Conservation (phyloP, 306 rosid species). For the Vigna reflexopilosa region DNA sequence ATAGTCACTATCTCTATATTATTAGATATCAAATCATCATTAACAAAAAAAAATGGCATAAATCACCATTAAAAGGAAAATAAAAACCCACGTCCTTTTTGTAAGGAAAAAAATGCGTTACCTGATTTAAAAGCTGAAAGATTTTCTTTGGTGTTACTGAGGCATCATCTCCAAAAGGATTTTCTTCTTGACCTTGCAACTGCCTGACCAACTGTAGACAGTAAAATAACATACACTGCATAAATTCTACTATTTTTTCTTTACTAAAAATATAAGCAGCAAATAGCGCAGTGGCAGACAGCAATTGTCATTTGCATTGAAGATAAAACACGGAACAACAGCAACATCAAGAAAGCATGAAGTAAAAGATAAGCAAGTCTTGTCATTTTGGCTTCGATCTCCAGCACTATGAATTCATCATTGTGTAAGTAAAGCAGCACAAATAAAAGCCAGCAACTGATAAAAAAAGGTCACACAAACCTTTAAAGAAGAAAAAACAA, state of each 20-base stretch:
- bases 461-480: slow-evolving; percentile 54
- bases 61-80: background rate
- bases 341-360: slow-evolving; percentile 35
- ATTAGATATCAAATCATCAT: slow-evolving; percentile 28
- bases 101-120: slow-evolving; percentile 26
- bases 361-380: background rate
- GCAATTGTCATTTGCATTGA: slow-evolving; percentile 7
- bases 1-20: slow-evolving; percentile 26
- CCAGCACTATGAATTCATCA: slow-evolving; percentile 31
- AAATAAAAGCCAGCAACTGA: slow-evolving; percentile 34
- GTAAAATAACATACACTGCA: slow-evolving; percentile 38
- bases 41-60: slow-evolving; percentile 3
- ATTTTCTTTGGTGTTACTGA: slow-evolving; percentile 85
- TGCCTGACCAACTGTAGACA: slow-evolving; percentile 86
- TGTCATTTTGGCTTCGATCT: slow-evolving; percentile 19
- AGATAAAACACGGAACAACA: slow-evolving; percentile 23
- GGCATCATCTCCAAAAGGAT: slow-evolving; percentile 90
- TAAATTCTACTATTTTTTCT: slow-evolving; percentile 25
- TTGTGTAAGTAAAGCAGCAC: slow-evolving; percentile 32
- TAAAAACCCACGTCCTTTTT: background rate
- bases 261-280: background rate
- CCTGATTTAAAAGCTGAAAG: slow-evolving; percentile 97
- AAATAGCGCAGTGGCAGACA: slow-evolving; percentile 25
- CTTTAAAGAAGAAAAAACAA: slow-evolving; percentile 89
- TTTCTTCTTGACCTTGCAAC: slow-evolving; percentile 91